Percentiles rank a stretch among this genome's conserved stretches.
These are phyloP conservation scores for Uncinocarpus reesii DNA, from an alignment of 2,329 filamentous ascomycete species.

Conservation along the genomic window DNA sequence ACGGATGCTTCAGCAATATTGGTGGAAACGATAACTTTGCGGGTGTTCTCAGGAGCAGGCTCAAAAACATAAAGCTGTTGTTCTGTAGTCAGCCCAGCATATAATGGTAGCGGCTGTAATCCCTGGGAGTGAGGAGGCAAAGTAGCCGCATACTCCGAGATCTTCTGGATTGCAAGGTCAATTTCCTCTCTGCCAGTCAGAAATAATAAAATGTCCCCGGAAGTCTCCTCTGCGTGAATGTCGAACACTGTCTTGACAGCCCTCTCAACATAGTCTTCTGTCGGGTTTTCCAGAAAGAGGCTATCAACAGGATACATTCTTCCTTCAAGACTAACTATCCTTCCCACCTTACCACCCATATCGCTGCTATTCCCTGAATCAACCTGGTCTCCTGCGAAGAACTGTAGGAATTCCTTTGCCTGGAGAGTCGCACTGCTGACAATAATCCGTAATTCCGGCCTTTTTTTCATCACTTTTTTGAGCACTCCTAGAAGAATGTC, in stretches of 20 bases:
- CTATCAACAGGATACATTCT: constrained; percentile 81
- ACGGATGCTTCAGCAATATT: constrained; percentile 96
- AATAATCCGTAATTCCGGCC: constrained; percentile 74
- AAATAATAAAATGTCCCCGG: constrained; percentile 85
- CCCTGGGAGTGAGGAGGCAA: constrained; percentile 50
- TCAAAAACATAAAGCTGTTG: constrained; percentile 96
- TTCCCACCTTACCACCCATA: constrained; percentile 36
- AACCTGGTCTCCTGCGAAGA: constrained; percentile 52
- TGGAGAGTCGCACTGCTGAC: constrained; percentile 90
- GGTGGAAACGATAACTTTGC: constrained; percentile 87
- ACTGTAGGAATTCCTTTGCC: constrained; percentile 71
- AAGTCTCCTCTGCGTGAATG: constrained; percentile 69
- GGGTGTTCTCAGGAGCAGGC: constrained; percentile 63
- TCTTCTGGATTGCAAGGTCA: constrained; percentile 65
- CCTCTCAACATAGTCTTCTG: constrained; percentile 77
- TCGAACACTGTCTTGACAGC: constrained; percentile 75
- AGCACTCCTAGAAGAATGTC: constrained; percentile 81
- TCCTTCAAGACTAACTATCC: constrained; percentile 76
- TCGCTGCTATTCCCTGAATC: constrained; percentile 27
- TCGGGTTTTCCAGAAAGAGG: constrained; percentile 65
- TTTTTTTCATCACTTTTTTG: constrained; percentile 75
- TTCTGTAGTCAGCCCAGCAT: constrained; percentile 78
- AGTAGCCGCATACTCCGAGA: constrained; percentile 59
- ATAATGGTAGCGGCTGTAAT: constrained; percentile 67
- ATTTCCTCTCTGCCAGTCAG: constrained; percentile 91